These are phyloP conservation scores for Candida qinlingensis DNA, from an alignment of 805 yeast genomes.

Conservation along the genomic window DNA sequence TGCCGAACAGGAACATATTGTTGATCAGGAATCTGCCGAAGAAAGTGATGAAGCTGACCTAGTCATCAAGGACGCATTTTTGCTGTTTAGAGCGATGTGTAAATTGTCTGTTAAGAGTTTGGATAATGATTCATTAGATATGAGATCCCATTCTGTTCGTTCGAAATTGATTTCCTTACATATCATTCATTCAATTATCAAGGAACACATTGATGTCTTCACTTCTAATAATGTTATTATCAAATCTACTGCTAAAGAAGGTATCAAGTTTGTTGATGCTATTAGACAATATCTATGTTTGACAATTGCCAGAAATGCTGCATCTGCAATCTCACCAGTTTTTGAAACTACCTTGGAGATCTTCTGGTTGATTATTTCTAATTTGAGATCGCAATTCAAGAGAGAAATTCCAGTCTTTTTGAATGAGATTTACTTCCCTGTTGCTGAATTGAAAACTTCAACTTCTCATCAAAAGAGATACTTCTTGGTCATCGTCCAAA, in stretches of 20 bases:
- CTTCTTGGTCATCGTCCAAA: slow-evolving; percentile 70
- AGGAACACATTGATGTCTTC: slow-evolving; percentile 81
- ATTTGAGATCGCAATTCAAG: slow-evolving; percentile 82
- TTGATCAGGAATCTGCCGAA: slow-evolving; percentile 40
- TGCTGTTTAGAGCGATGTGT: slow-evolving; percentile 92
- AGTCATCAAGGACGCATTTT: slow-evolving; percentile 83
- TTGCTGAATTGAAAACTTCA: slow-evolving; percentile 85
- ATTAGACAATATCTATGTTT: slow-evolving; percentile 80
- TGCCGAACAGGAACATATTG: slow-evolving; percentile 51
- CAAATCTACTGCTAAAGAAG: slow-evolving; percentile 46
- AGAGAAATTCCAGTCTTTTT: slow-evolving; percentile 91
- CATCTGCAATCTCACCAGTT: slow-evolving; percentile 85
- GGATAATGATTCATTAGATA: slow-evolving; percentile 71
- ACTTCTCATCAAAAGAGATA: slow-evolving; percentile 91
- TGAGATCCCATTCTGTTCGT: slow-evolving; percentile 88
- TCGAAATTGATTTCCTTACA: slow-evolving; percentile 87
- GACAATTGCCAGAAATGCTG: slow-evolving; percentile 84
- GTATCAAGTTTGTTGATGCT: slow-evolving; percentile 67
- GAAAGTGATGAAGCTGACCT: slow-evolving; percentile 56
- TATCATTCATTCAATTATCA: slow-evolving; percentile 77
- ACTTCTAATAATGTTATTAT: slow-evolving; percentile 52
- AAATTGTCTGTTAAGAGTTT: slow-evolving; percentile 81
- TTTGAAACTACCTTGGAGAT: slow-evolving; percentile 90
- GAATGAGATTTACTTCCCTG: slow-evolving; percentile 90
- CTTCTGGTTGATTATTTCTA: slow-evolving; percentile 82